Evolutionary conservation across 2,329 filamentous ascomycete species (phyloP).

Genomic region (Ophidiomyces ophidiicola): DNA sequence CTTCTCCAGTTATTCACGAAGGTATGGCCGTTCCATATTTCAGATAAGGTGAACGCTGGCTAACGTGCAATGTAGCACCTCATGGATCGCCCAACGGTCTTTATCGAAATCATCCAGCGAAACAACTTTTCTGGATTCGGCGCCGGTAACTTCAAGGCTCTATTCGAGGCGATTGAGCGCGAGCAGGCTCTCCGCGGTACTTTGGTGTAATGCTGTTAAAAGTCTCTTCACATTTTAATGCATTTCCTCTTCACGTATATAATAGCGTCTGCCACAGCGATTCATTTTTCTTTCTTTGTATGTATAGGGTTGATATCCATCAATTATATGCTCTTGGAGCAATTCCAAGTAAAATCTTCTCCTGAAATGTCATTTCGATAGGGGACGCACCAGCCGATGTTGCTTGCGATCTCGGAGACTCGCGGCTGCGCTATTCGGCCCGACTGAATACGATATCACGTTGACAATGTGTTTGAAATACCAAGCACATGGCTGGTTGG

Average conservation of each 20-base stretch:
- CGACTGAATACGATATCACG: no score
- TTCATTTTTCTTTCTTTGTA: no score
- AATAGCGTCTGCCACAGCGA: constrained; percentile 8
- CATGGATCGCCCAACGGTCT: constrained; percentile 89
- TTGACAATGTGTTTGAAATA: no score
- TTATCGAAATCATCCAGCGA: constrained; percentile 90
- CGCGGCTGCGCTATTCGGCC: no score
- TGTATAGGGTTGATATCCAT: no score
- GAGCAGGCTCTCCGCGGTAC: constrained; percentile 83
- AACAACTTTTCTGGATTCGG: constrained; percentile 86
- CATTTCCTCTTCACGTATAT: constrained; percentile 3
- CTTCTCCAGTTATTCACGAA: constrained; percentile 65
- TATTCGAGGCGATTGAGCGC: constrained; percentile 91
- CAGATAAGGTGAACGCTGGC: background rate
- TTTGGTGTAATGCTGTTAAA: constrained; percentile 34
- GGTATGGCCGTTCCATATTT: constrained; percentile 19
- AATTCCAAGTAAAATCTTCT: no score
- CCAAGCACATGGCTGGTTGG: no score
- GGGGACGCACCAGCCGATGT: no score
- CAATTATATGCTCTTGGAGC: no score
- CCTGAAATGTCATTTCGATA: no score
- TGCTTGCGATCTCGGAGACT: no score
- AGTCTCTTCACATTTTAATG: constrained; percentile 5
- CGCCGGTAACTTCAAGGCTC: constrained; percentile 86
- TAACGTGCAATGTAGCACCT: constrained; percentile 44